These are phyloP conservation scores for Agastache rugosa DNA, from an alignment of 257 asterid genomes.

Conservation along the genomic window DNA sequence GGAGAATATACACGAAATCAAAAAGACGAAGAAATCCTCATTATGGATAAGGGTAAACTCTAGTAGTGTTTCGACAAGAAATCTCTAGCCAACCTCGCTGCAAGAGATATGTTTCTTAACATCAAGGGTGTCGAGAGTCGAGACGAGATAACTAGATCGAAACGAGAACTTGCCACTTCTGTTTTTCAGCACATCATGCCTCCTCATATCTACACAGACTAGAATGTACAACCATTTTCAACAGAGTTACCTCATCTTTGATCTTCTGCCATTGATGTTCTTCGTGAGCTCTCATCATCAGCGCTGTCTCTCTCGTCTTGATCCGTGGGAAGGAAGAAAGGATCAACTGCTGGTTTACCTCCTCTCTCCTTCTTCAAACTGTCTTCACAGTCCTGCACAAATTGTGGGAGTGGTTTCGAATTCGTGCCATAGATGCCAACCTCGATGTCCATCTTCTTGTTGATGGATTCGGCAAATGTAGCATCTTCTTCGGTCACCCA, in stretches of 20 bases:
- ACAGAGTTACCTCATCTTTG: constrained; percentile 40
- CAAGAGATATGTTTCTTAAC: neutral
- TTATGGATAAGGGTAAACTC: neutral
- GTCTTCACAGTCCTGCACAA: constrained; percentile 55
- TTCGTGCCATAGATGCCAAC: constrained; percentile 49
- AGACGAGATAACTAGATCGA: neutral
- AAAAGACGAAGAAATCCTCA: neutral
- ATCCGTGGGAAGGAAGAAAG: constrained; percentile 42
- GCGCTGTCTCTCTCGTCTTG: constrained; percentile 23
- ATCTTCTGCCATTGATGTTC: constrained; percentile 44
- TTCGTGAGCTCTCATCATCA: constrained; percentile 41
- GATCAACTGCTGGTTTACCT: constrained; percentile 42
- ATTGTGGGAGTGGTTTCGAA: constrained; percentile 42
- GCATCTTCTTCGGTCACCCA: constrained; percentile 60
- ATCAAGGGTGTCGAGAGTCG: neutral
- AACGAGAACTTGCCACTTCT: neutral
- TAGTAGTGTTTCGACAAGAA: neutral
- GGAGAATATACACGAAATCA: neutral
- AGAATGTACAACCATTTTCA: neutral
- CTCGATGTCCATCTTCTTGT: constrained; percentile 53
- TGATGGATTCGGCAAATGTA: constrained; percentile 43
- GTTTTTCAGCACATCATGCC: neutral
- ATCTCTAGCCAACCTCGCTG: neutral
- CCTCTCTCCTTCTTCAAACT: constrained; percentile 50
- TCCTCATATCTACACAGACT: neutral